Conservation (phyloP, 305 asterid species). For the Fraxinus sp. region DNA sequence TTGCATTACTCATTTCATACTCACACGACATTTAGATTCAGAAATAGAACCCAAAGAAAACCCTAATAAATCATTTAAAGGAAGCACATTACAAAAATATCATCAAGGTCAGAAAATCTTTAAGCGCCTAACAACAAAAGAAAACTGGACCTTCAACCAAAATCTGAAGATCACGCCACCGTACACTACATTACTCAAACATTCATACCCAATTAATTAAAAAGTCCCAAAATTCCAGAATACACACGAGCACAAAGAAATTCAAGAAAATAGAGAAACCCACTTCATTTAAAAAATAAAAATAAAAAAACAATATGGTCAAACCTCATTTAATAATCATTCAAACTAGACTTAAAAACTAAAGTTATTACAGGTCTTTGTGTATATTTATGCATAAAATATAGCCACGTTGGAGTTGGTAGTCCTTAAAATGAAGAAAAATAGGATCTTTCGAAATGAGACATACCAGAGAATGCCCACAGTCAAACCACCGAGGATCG, state of each 20-base stretch:
- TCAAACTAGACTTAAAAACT: constrained; percentile 19
- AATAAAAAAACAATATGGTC: constrained; percentile 28
- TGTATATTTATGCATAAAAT: constrained; percentile 7
- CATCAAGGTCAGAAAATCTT: constrained; percentile 1
- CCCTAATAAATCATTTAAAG: constrained; percentile 33
- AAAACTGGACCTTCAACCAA: constrained; percentile 13
- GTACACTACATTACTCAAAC: constrained; percentile 26
- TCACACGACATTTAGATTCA: constrained; percentile 11
- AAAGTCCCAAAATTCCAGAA: constrained; percentile 32
- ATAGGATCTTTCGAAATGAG: not conserved
- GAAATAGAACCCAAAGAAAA: constrained; percentile 28
- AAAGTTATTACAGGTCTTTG: constrained; percentile 7
- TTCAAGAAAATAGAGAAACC: constrained; percentile 24
- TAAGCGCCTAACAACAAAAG: constrained; percentile 8
- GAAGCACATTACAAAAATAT: constrained; percentile 12
- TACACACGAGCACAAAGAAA: not conserved
- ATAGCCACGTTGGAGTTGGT: constrained; percentile 27
- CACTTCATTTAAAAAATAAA: constrained; percentile 13
- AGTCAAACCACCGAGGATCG: constrained; percentile 27
- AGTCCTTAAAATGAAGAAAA: constrained; percentile 12
- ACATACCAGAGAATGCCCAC: constrained; percentile 43
- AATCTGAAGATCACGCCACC: constrained; percentile 17
- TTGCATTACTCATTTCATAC: not conserved
- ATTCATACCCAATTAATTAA: constrained; percentile 24
- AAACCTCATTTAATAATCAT: constrained; percentile 25